Evolutionary conservation across 2,329 filamentous ascomycete genomes (phyloP), one percentile per base, ranked within the genome.

Genomic region (Lasiodiplodia gonubiensis): DNA sequence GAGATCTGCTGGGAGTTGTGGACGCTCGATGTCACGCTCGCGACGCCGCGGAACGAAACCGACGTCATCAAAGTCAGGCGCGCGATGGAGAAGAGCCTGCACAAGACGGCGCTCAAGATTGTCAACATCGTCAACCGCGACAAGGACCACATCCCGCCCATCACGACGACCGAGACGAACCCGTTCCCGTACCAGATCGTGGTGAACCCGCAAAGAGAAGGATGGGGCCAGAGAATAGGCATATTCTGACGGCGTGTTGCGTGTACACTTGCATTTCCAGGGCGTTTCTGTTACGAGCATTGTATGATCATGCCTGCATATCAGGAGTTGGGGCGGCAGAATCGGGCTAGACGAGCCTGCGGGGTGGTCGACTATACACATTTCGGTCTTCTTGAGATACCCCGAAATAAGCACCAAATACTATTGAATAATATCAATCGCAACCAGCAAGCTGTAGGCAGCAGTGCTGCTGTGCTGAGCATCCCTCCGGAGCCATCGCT

Each of bases 1-100:
- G 94, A 97, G 78, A 89, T 97, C 21, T 97, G 93, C 78, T 99
- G 95, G 95, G 95, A 98, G 84, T 89, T 89, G 75, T 99, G 95
- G 95, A 93, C 92, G 53, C 82, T 99, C 71, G 92, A 96, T 79
- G 92, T 98, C 61, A 96, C 93, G n/a, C 89, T 97, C 66, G 92
- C 93, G 11, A 93, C 93, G 73, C 94, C 94, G 35, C 85, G 91
- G 75, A 97, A 92, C 12, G 94, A 98, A 75, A 92, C 89, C 71
- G 94, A 97, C 78, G 89, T 92, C 69, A 89, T 89, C 59, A 97
- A 97, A 78, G 93, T 97, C 72, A 91, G 94, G 74, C 89, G 90
- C 74, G 92, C 93, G 61, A 97, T 97, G 91, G 92, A 94, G 74
- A 91, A 92, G 70, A 95, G 92, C 52, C 88, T 99, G 66, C 88